Base-by-base conservation (phyloP, 176 grass and related monocot genomes). In the Phyllostachys edulis region DNA sequence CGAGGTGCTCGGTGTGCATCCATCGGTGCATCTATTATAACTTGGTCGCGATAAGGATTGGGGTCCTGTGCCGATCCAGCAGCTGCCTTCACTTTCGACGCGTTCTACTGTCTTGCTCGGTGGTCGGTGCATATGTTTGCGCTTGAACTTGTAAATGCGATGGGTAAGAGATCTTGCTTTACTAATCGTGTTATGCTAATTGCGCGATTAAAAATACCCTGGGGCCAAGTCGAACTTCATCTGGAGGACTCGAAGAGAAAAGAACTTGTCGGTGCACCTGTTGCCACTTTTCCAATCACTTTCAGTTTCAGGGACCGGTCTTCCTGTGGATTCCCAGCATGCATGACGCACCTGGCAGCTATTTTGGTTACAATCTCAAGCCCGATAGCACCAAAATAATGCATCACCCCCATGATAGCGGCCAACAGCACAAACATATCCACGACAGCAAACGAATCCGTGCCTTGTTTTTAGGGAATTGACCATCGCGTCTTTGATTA, bases 391-490 rank as follows among this genome's bases (percentile, higher is more conserved):
- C 47, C 87, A 85, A 54, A 80, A 70, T 41, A 32, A 17, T 16
- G 24, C 75, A 69, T 41, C 77, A 63, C 47, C 44, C 36, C 21
- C 37, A 56, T 71, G 26, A 55, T 65, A 69, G 68, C 34, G 73
- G 50, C 59, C 72, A 90, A 82, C 72, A 77, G 83, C 73, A 86
- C 27, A 50, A 90, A 90, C 47, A 15, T 67, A 82, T 41, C 16
- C 69, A 77, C 73, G 66, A 34, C 84, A 78, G 73, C 87, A 68
- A 75, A 66, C 12, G 32, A 47, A 55, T 27, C 7, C 42, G 24
- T 69, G 52, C 54, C 16, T 16, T 24, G 23, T 32, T 73, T 20
- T 29, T 50, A 13, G 50, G 42, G 45, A 79, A n/a, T n/a, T 26
- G 3, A 66, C 44, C 17, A 18, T 36, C 5, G 11, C 36, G 23